Percentiles rank a stretch among this genome's conserved stretches.
phyloP scores from a whole-genome alignment of 2,329 filamentous ascomycete genomes.

The Neonectria coccinea region DNA sequence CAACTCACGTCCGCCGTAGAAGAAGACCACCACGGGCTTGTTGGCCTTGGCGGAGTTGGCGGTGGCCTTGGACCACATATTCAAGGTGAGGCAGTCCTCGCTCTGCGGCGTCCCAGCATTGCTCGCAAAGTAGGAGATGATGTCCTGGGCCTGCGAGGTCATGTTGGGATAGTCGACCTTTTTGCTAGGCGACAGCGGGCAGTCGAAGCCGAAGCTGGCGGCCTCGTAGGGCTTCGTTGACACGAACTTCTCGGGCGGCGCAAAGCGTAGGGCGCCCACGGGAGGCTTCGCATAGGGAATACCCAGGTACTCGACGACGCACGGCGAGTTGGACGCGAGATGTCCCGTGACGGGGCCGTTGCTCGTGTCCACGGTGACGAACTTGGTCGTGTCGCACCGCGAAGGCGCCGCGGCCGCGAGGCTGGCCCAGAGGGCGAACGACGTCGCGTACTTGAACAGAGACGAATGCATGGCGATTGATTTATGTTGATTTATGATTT shows the following conservation, averaged over 20 bases:
- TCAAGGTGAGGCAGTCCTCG: slow-evolving; percentile 41
- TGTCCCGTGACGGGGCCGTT: slow-evolving; percentile 53
- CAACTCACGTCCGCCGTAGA: slow-evolving; percentile 40
- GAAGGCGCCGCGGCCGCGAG: slow-evolving; percentile 22
- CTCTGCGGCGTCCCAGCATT: slow-evolving; percentile 33
- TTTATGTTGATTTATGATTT: too few relatives aligned
- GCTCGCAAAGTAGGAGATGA: slow-evolving; percentile 39
- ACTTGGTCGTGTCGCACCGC: slow-evolving; percentile 31
- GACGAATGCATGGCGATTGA: slow-evolving; percentile 16
- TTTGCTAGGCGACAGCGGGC: slow-evolving; percentile 34
- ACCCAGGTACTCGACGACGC: slow-evolving; percentile 54
- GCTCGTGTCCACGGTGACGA: slow-evolving; percentile 46
- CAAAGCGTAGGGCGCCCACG: slow-evolving; percentile 52
- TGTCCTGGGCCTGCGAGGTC: slow-evolving; percentile 37
- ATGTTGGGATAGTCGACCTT: slow-evolving; percentile 35
- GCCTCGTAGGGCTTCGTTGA: slow-evolving; percentile 26
- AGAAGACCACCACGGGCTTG: slow-evolving; percentile 41
- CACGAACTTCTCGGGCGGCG: slow-evolving; percentile 48
- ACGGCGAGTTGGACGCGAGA: slow-evolving; percentile 41
- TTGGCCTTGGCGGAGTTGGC: slow-evolving; percentile 27
- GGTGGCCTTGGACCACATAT: slow-evolving; percentile 39
- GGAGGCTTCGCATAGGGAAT: slow-evolving; percentile 56
- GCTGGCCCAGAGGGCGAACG: slow-evolving; percentile 28
- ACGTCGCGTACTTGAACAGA: slow-evolving; percentile 3
- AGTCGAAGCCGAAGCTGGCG: slow-evolving; percentile 33